Base-by-base conservation (phyloP, 768 basidiomycete species). In the Dacryopinax primogenitus region DNA sequence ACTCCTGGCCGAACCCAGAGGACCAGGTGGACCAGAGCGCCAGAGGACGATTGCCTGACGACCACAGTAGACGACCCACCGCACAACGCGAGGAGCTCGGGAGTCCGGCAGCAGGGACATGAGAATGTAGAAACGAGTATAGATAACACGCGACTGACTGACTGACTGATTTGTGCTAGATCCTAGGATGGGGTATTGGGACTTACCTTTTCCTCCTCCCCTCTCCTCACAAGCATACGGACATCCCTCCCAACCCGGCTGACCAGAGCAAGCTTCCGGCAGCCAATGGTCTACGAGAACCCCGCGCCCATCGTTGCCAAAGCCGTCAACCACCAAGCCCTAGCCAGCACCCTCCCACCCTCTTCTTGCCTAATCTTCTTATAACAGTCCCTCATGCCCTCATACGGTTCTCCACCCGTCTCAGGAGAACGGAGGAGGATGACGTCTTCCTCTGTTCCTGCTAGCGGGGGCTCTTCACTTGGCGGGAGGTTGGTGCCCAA, bases 331-430 rank as follows among this genome's bases (percentile, higher is more conserved):
- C 90, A 92, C 89, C 89, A 92, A 3, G 86, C 90, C 34, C 90
- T 85, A 72, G 88, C 90, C 64, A 93, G 73, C 0, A 87, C 80
- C 68, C 73, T 72, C 76, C 81, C 81, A 0, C 91, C 91, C 73
- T 93, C 91, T 73, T 93, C 90, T 34, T 86, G 80, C 13, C 87
- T 72, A 34, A 92, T 90, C 68, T 84, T 80, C 74, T 87, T 87
- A 12, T 79, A 84, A 66, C 89, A 91, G 72, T 92, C 87, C 7
- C 82, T 73, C 33, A 92, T 73, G 6, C 90, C 86, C 35, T 80
- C 72, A 71, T 92, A 92, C 32, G 91, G 89, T 69, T 92, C 88
- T 44, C 80, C 83, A 73, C 90, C 90, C 66, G 80, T 83, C 67
- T 44, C 41, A 4, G 41, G 41, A 15, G 41, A 18, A 23, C 90